Conservation (phyloP, 164 flowering plant species). For the Piper betle region DNA sequence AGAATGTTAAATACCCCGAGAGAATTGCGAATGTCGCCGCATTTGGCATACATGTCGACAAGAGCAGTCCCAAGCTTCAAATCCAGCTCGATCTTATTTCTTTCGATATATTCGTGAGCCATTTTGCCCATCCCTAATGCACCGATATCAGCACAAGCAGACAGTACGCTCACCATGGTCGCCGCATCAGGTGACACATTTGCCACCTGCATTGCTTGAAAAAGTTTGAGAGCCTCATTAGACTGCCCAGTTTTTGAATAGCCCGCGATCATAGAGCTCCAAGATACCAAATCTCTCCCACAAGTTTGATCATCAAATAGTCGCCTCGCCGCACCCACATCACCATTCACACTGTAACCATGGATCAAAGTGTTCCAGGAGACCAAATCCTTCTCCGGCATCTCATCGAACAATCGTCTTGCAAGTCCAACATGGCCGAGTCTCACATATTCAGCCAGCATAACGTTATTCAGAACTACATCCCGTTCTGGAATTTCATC, state of each 20-base stretch:
- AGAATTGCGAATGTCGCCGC: slow-evolving; percentile 24
- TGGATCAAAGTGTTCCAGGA: slow-evolving; percentile 9
- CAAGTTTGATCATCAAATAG: background rate
- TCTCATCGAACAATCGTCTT: slow-evolving; percentile 9
- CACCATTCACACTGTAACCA: slow-evolving; percentile 3
- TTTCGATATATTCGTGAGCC: slow-evolving; percentile 4
- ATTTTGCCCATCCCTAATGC: slow-evolving; percentile 2
- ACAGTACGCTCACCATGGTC: slow-evolving; percentile 4
- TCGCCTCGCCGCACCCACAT: slow-evolving; percentile 1
- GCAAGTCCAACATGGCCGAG: slow-evolving; percentile 2
- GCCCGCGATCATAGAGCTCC: slow-evolving; percentile 1
- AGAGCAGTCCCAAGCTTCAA: slow-evolving; percentile 41
- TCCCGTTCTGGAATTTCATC: slow-evolving; percentile 14
- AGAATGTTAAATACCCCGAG: background rate
- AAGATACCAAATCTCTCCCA: background rate
- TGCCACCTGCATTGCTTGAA: slow-evolving; percentile 4
- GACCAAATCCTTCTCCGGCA: slow-evolving; percentile 5
- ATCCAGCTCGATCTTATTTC: slow-evolving; percentile 1
- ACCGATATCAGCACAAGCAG: slow-evolving; percentile 6
- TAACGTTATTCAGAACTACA: slow-evolving; percentile 13
- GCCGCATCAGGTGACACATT: slow-evolving; percentile 1
- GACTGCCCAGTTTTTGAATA: too few species aligned
- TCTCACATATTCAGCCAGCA: slow-evolving; percentile 12
- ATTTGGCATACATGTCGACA: too few species aligned
- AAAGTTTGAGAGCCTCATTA: slow-evolving; percentile 1